Base-by-base conservation (phyloP, 176 grass and related monocot species). In the Cenchrus americanus region DNA sequence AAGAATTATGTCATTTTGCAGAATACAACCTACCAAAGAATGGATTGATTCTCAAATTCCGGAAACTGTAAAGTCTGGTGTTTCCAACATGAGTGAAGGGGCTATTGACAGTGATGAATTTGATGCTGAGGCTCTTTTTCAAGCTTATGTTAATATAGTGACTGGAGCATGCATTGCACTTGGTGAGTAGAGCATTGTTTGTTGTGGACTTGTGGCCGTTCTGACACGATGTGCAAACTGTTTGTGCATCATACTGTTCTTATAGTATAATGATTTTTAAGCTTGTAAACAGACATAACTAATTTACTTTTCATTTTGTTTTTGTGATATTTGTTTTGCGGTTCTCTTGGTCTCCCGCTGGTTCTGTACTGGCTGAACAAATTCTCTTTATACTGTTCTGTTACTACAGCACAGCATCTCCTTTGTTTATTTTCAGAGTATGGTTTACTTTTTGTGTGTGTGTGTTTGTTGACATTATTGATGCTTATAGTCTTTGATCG, bases 141-240 rank as follows among this genome's bases (percentile, higher is more conserved):
- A 94, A 82, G 95, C 95, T 86, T 98, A 93, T 82, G 92, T 98
- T 69, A 98, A 98, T 81, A 93, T 98, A 79, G 80, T 98, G 54
- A 89, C 92, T 50, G 95, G 95, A 73, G 84, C 92, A 73, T 98
- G 92, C 85, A 91, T 98, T 78, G 83, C 95, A 84, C 87, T 98
- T 91, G 95, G 95, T 98, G 80, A 74, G 86, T 63, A 72, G 63
- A 72, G 63, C 67, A 81, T n/a, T 52, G 70, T 86, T 60, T 80
- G 14, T 86, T 86, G 50, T 49, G 47, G 10, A 49, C 11, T 49
- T 48, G 46, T 82, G 27, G 22, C 41, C 49, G 23, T 37, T 37
- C 18, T 80, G 44, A 14, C 41, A 78, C 48, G 60, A 65, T 17
- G 19, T 13, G 9, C 18, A 51, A 22, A 34, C 46, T 66, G 22